phyloP scores from a whole-genome alignment of 805 yeast species.

The Wickerhamomyces alni region DNA sequence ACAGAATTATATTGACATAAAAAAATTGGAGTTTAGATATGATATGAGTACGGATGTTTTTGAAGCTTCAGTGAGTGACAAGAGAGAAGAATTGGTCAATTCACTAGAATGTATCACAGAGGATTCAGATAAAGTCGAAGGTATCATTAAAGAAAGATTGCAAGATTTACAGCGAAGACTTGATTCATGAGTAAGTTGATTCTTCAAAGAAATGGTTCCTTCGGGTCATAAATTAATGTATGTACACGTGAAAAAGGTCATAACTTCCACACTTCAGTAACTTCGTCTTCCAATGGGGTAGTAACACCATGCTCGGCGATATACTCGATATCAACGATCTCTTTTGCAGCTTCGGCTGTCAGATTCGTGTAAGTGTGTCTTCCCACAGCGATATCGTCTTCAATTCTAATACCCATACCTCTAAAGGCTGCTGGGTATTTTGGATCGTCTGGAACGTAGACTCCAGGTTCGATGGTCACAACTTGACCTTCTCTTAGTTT shows the following conservation, averaged over 20 bases:
- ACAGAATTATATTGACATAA: slow-evolving; percentile 9
- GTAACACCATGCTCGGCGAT: slow-evolving; percentile 58
- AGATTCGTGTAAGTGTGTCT: slow-evolving; percentile 48
- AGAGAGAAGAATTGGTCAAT: slow-evolving; percentile 8
- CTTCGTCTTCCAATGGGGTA: slow-evolving; percentile 39
- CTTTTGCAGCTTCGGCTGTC: slow-evolving; percentile 83
- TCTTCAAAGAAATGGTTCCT: too few species aligned
- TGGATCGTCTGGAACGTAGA: slow-evolving; percentile 71
- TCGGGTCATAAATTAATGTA: too few species aligned
- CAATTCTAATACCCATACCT: slow-evolving; percentile 90
- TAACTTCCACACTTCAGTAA: slow-evolving; percentile 21
- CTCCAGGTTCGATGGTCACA: slow-evolving; percentile 92
- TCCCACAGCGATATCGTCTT: slow-evolving; percentile 87
- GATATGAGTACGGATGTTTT: slow-evolving; percentile 10
- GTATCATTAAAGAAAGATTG: slow-evolving; percentile 4
- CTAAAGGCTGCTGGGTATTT: slow-evolving; percentile 75
- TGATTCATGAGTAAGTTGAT: neutral
- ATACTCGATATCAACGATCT: slow-evolving; percentile 72
- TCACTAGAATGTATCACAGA: slow-evolving; percentile 16
- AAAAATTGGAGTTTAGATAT: slow-evolving; percentile 9
- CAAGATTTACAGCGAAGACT: neutral
- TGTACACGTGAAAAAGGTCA: too few species aligned
- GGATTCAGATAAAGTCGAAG: slow-evolving; percentile 15
- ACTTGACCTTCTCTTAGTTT: slow-evolving; percentile 67
- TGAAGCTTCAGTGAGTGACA: slow-evolving; percentile 9